Evolutionary conservation across 1,284 basidiomycete species (phyloP).

Genomic region (Ustilago bromivora): DNA sequence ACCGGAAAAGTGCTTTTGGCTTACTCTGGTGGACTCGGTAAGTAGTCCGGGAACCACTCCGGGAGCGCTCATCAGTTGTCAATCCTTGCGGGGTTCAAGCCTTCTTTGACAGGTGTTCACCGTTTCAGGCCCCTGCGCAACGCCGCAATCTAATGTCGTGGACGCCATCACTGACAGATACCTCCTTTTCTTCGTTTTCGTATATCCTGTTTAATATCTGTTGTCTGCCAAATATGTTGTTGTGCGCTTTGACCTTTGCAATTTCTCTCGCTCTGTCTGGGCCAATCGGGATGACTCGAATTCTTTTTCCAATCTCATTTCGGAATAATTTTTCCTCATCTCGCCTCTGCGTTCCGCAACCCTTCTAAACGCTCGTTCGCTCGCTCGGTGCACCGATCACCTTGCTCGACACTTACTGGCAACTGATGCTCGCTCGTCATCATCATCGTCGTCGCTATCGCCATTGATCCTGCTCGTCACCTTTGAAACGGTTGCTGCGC

Average conservation of each 20-base stretch:
- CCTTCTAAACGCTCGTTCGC: background rate
- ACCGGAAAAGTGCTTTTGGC: conserved; percentile 90
- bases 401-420: background rate
- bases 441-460: conserved; percentile 4
- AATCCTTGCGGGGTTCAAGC: conserved; percentile 34
- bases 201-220: conserved; percentile 7
- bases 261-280: background rate
- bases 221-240: conserved; percentile 5
- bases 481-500: background rate
- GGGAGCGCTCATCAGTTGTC: conserved; percentile 28
- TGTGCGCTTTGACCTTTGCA: background rate
- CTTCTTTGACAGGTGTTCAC: conserved; percentile 44
- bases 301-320: conserved; percentile 15
- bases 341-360: background rate
- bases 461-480: background rate
- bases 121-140: conserved; percentile 25
- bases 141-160: conserved; percentile 13
- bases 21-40: conserved; percentile 97
- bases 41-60: conserved; percentile 70
- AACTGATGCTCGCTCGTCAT: background rate
- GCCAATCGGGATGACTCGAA: conserved; percentile 43
- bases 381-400: conserved; percentile 28
- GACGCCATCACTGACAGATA: conserved; percentile 37
- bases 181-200: conserved; percentile 14
- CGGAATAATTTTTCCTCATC: conserved; percentile 18